These are phyloP conservation scores for Saksenaea vasiformis DNA, from an alignment of 371 early-diverging fungal species.

Conservation along the genomic window DNA sequence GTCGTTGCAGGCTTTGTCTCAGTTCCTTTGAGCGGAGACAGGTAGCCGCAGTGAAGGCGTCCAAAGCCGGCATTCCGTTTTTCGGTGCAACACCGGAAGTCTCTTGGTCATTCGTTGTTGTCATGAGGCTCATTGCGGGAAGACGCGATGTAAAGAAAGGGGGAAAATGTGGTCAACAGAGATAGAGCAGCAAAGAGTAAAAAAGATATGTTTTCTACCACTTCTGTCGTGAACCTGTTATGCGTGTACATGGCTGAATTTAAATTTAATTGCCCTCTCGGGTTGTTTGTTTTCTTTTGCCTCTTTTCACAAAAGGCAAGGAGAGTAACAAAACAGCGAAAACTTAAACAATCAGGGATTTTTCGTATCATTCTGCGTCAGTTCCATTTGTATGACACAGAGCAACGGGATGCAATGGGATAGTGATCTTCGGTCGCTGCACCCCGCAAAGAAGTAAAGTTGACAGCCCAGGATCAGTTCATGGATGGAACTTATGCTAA, in stretches of 20 bases:
- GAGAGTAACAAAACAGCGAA: not conserved
- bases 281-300: constrained; percentile 2
- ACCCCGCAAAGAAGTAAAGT: too few species aligned
- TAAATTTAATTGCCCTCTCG: not conserved
- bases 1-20: not conserved
- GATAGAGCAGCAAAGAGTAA: not conserved
- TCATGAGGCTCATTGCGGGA: not conserved
- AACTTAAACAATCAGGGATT: not conserved
- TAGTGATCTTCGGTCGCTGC: too few species aligned
- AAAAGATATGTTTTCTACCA: not conserved
- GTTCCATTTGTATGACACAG: too few species aligned
- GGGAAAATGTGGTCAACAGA: not conserved
- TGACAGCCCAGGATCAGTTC: too few species aligned
- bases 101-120: not conserved
- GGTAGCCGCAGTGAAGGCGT: not conserved
- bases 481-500: too few species aligned
- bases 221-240: not conserved
- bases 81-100: not conserved
- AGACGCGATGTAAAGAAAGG: not conserved
- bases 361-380: too few species aligned
- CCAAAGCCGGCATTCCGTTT: not conserved
- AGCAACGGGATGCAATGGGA: too few species aligned
- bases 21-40: not conserved
- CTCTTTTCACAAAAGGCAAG: not conserved
- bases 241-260: not conserved